Conservation (phyloP, 352 stramenopile genomes). For the Globisporangium radiosum region DNA sequence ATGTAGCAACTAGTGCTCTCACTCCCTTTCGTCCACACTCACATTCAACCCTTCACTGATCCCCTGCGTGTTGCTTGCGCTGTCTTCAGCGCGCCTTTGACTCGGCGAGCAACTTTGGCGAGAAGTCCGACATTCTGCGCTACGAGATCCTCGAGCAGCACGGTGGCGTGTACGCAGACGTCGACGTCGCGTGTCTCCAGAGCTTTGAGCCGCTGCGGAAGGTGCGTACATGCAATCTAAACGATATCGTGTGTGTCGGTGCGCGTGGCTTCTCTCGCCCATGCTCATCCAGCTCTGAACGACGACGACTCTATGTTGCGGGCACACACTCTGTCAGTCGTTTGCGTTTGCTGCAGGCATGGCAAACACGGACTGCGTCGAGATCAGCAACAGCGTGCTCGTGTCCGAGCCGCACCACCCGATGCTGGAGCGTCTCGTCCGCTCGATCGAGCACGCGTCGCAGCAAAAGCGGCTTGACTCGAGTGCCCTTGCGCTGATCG, state of each 20-base stretch:
- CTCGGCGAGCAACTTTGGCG: conserved; percentile 47
- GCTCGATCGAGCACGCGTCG: conserved; percentile 16
- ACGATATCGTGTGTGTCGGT: neutral
- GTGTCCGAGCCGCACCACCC: conserved; percentile 20
- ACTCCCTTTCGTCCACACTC: too few species aligned
- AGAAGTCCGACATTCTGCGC: conserved; percentile 69
- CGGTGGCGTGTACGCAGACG: conserved; percentile 64
- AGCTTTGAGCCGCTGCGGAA: conserved; percentile 32
- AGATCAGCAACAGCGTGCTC: conserved; percentile 75
- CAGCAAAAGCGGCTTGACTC: conserved; percentile 16
- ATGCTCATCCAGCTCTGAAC: neutral
- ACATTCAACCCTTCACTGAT: too few species aligned
- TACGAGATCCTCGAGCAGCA: conserved; percentile 58
- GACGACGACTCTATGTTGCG: neutral
- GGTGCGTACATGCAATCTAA: conserved; percentile 7
- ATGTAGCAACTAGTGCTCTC: neutral
- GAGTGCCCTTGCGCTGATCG: conserved; percentile 14
- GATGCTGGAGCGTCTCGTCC: conserved; percentile 27
- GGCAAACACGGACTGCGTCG: conserved; percentile 58
- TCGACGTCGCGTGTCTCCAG: conserved; percentile 58
- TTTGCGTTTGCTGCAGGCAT: conserved; percentile 50
- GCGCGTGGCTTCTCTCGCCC: neutral
- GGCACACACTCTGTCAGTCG: conserved; percentile 6
- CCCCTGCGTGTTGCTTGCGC: too few species aligned
- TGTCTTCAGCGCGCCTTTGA: conserved; percentile 28